These are phyloP conservation scores for Acanthamoeba lenticulata DNA, from an alignment of 208 protist genomes.

Conservation along the genomic window DNA sequence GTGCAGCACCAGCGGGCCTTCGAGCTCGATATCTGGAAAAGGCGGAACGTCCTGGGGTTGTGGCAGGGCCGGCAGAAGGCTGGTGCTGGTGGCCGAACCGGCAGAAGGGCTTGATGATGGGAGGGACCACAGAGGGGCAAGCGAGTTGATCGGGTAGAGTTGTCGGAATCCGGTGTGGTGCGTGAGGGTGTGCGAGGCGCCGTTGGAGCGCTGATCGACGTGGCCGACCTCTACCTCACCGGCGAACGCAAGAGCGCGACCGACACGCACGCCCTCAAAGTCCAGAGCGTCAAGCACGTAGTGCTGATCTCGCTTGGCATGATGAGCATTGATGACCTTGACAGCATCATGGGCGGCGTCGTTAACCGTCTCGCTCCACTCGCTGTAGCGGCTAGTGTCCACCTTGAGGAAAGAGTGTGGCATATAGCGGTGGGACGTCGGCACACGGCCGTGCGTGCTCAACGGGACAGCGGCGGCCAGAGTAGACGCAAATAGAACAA, in stretches of 20 bases:
- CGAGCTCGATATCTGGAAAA: not conserved
- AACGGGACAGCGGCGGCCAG: not conserved
- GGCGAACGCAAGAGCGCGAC: not conserved
- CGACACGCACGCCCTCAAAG: not conserved
- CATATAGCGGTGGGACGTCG: not conserved
- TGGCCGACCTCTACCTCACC: not conserved
- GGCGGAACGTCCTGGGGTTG: not conserved
- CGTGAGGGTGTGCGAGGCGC: not conserved
- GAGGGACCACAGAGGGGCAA: not conserved
- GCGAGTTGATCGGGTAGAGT: not conserved
- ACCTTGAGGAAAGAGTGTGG: not conserved
- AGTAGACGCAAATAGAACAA: not conserved
- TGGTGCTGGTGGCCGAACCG: not conserved
- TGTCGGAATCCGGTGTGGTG: not conserved
- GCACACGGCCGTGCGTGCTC: not conserved
- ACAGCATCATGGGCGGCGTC: not conserved
- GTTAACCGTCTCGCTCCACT: not conserved
- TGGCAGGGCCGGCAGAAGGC: no score
- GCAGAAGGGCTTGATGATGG: no score
- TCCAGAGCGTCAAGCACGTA: not conserved
- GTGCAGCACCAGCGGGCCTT: not conserved
- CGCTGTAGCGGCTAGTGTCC: not conserved
- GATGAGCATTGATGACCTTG: not conserved
- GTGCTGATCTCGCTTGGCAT: not conserved
- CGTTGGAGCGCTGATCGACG: not conserved